Evolutionary conservation across 306 rosid genomes (phyloP).

Genomic region (Rosa rugosa): DNA sequence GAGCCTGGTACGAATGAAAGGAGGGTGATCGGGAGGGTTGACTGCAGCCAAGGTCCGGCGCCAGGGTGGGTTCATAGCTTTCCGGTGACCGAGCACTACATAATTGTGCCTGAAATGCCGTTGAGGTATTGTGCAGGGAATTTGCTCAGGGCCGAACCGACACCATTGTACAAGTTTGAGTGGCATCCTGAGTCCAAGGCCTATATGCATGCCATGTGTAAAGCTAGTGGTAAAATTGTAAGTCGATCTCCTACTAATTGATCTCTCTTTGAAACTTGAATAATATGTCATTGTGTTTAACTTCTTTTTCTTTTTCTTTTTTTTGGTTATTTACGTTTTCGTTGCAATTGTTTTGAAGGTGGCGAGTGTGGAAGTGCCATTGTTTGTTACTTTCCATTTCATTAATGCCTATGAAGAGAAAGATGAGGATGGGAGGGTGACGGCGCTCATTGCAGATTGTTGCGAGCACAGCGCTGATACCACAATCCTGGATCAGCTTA

Average conservation of each 20-base stretch:
- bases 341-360: slow-evolving; percentile 39
- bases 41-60: slow-evolving; percentile 63
- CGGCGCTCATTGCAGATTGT: slow-evolving; percentile 66
- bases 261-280: neutral
- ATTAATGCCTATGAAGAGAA: slow-evolving; percentile 85
- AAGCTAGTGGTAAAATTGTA: slow-evolving; percentile 73
- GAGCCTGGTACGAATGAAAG: slow-evolving; percentile 72
- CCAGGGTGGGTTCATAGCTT: slow-evolving; percentile 97
- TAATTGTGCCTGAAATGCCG: slow-evolving; percentile 84
- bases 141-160: slow-evolving; percentile 81
- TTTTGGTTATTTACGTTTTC: neutral
- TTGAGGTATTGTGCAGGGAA: slow-evolving; percentile 79
- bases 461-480: slow-evolving; percentile 81
- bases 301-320: neutral
- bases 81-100: slow-evolving; percentile 73
- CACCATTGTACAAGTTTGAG: slow-evolving; percentile 81
- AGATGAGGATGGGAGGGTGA: slow-evolving; percentile 83
- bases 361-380: slow-evolving; percentile 85
- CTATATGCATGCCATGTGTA: slow-evolving; percentile 81
- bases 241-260: slow-evolving; percentile 8
- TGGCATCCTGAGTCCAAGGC: slow-evolving; percentile 86
- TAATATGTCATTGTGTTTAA: neutral
- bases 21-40: slow-evolving; percentile 68
- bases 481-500: slow-evolving; percentile 60
- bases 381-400: slow-evolving; percentile 80